Evolutionary conservation across 345 rosid genomes (phyloP).

Genomic region (Eucalyptus lansdowneana): DNA sequence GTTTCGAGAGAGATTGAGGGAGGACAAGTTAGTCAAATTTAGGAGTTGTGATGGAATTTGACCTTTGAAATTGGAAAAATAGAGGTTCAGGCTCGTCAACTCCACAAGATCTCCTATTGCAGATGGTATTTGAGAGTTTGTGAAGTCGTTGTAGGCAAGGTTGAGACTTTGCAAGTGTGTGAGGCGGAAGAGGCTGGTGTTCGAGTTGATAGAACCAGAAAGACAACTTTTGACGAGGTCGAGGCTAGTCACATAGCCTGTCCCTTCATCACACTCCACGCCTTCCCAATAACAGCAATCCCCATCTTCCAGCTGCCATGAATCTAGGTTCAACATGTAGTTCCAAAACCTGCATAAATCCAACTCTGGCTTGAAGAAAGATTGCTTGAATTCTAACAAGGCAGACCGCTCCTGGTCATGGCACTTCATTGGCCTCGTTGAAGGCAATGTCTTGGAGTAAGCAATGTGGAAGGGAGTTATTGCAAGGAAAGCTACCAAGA

Average conservation of each 20-base stretch:
- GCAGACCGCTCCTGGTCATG: too few species aligned
- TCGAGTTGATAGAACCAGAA: neutral
- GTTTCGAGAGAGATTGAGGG: neutral
- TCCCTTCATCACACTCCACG: neutral
- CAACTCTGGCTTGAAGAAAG: too few species aligned
- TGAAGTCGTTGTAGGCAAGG: neutral
- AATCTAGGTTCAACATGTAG: too few species aligned
- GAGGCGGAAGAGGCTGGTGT: constrained; percentile 1
- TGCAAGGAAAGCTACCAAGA: too few species aligned
- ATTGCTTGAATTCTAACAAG: too few species aligned
- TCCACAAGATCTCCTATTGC: neutral
- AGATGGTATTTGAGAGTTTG: neutral
- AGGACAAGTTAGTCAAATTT: neutral
- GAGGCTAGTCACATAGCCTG: neutral
- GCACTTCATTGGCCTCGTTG: too few species aligned
- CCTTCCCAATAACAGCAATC: neutral
- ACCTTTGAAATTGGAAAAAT: neutral
- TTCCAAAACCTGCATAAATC: too few species aligned
- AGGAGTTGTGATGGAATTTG: neutral
- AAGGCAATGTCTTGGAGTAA: too few species aligned
- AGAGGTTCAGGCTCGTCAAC: neutral
- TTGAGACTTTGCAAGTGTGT: neutral
- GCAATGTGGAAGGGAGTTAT: too few species aligned
- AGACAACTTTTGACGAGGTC: neutral
- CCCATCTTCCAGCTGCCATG: neutral